Evolutionary conservation across 2,329 filamentous ascomycete species (phyloP), one percentile per base, ranked within the genome.

Genomic region (Boeremia exigua): DNA sequence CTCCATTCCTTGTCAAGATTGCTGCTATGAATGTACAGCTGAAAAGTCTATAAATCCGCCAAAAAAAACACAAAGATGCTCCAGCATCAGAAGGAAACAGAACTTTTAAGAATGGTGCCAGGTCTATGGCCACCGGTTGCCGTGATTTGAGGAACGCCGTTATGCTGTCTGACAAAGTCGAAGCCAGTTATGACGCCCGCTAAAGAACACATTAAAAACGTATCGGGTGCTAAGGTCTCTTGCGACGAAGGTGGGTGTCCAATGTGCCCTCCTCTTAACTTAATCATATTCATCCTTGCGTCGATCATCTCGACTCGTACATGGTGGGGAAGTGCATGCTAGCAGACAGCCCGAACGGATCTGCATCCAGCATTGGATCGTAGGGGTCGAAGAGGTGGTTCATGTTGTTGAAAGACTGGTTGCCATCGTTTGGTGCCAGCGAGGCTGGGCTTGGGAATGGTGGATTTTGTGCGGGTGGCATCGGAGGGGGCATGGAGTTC

Each of bases 241-340:
- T 45, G 40, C 42, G 33, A 46, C 32, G 46, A 58, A 58, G 29
- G 36, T 54, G 50, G 46, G 38, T 58, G 45, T 39, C 45, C 44
- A 47, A 52, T 52, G n/a, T 56, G 28, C 27, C 48, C 48, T 44
- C 39, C 48, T 52, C 54, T 52, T 57, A 15, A 28, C 44, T 48
- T 48, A 34, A 40, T 57, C 54, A 53, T 57, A 44, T 56, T 43
- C 42, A 56, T 56, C 47, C 53, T 68, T 53, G 38, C 58, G 53
- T 65, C 58, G 50, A 54, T 72, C 63, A 76, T 69, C 74, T 67
- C 54, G 76, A 72, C 57, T 79, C 77, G 72, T 91, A 92, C 47
- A 87, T 86, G 75, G 89, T 90, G 10, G 92, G 92, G 69, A 96
- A 96, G 63, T 94, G 91, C 94, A 96, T 96, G 78, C 91, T 96